Percentiles rank a stretch among this genome's conserved stretches.
Evolutionary conservation across 1,284 basidiomycete genomes (phyloP).

Genomic region (Pseudozyma tsukubaensis): DNA sequence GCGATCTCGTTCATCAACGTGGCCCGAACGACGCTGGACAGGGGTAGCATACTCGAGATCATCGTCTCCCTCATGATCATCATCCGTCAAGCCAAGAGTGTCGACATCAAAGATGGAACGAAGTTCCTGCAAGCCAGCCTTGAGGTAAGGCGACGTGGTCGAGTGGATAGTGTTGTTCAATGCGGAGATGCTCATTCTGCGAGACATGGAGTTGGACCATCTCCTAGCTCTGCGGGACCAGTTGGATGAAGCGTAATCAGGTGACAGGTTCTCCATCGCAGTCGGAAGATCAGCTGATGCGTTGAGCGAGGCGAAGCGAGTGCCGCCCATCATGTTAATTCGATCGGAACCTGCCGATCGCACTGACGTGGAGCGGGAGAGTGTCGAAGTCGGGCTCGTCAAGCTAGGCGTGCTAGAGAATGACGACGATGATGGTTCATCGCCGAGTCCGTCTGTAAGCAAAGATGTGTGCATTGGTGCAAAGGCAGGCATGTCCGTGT

Average conservation of each 20-base stretch:
- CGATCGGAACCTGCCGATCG: slow-evolving; percentile 30
- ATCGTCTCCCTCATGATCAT: slow-evolving; percentile 14
- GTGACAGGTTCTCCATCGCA: slow-evolving; percentile 7
- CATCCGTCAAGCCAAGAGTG: slow-evolving; percentile 25
- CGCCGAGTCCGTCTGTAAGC: background rate
- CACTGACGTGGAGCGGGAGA: slow-evolving; percentile 42
- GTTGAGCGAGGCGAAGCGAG: slow-evolving; percentile 30
- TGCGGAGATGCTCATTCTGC: slow-evolving; percentile 41
- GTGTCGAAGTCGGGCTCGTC: slow-evolving; percentile 27
- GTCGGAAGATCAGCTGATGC: slow-evolving; percentile 26
- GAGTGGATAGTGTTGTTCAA: slow-evolving; percentile 42
- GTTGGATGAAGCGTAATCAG: slow-evolving; percentile 11
- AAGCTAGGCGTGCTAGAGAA: slow-evolving; percentile 43
- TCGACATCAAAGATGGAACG: slow-evolving; percentile 61
- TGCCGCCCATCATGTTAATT: slow-evolving; percentile 11
- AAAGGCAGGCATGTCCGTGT: background rate
- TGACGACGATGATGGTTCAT: slow-evolving; percentile 18
- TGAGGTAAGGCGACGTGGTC: slow-evolving; percentile 51
- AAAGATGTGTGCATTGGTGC: background rate
- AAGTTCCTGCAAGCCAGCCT: slow-evolving; percentile 57
- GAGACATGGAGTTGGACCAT: slow-evolving; percentile 44
- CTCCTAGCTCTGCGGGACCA: slow-evolving; percentile 35
- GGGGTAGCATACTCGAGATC: slow-evolving; percentile 38
- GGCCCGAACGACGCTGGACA: background rate
- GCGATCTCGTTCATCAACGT: slow-evolving; percentile 4